These are phyloP conservation scores for Acmispon strigosus DNA, from an alignment of 306 rosid species.

Conservation along the genomic window DNA sequence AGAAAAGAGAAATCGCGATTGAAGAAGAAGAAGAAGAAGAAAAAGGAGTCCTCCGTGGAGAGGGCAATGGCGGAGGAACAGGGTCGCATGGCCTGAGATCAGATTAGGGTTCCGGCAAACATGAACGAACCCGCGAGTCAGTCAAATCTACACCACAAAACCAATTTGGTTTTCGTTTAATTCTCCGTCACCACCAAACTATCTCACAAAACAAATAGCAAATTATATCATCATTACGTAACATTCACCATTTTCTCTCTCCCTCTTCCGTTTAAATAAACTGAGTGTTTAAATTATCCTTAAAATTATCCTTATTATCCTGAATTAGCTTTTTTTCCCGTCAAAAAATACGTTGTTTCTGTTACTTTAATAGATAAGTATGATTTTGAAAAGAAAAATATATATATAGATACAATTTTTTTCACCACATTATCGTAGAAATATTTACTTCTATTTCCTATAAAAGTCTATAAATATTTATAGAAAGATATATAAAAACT, in stretches of 20 bases:
- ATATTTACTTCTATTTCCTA: too few relatives aligned
- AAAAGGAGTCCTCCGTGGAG: slow-evolving; percentile 57
- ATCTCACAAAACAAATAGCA: too few relatives aligned
- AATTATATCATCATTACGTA: too few relatives aligned
- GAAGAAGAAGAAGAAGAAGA: neutral
- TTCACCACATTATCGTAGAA: too few relatives aligned
- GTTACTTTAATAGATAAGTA: too few relatives aligned
- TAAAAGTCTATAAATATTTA: too few relatives aligned
- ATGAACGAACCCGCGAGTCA: neutral
- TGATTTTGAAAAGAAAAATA: too few relatives aligned
- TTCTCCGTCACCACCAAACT: slow-evolving; percentile 23
- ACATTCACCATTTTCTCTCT: too few relatives aligned
- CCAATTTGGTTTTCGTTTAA: neutral
- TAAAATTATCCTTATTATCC: too few relatives aligned
- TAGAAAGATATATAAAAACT: too few relatives aligned
- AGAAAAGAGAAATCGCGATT: neutral
- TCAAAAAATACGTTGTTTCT: neutral
- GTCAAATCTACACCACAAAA: neutral
- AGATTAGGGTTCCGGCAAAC: neutral
- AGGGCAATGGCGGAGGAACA: slow-evolving; percentile 52
- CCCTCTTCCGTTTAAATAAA: neutral
- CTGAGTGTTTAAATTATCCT: neutral
- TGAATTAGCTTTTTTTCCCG: neutral
- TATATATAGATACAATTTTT: too few relatives aligned
- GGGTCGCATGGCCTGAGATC: slow-evolving; percentile 69